These are phyloP conservation scores for Boletus rubropictus DNA, from an alignment of 768 basidiomycete genomes.

Conservation along the genomic window DNA sequence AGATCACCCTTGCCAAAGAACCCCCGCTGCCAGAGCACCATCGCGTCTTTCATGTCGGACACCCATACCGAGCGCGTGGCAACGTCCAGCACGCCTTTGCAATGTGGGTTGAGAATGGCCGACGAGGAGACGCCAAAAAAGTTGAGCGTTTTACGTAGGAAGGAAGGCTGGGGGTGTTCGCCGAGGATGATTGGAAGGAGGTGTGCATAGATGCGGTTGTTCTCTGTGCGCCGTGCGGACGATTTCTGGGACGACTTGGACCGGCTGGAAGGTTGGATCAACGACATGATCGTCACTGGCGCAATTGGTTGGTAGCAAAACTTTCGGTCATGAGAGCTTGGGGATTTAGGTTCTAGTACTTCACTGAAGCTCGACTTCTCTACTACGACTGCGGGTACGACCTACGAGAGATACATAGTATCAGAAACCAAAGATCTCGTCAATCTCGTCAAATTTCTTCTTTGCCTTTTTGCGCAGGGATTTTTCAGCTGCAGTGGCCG, in stretches of 20 bases:
- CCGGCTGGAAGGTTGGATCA: constrained; percentile 38
- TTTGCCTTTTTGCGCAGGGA: constrained; percentile 12
- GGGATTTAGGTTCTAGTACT: too few species aligned
- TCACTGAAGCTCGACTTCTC: too few species aligned
- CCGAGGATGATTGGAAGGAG: constrained; percentile 60
- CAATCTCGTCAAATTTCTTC: constrained; percentile 24
- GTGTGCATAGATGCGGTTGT: constrained; percentile 61
- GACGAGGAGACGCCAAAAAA: constrained; percentile 50
- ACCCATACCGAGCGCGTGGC: constrained; percentile 89
- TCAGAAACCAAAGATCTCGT: constrained; percentile 25
- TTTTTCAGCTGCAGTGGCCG: neutral
- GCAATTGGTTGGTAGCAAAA: neutral
- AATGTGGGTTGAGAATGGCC: constrained; percentile 65
- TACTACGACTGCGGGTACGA: neutral
- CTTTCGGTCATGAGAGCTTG: neutral
- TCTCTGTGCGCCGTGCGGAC: constrained; percentile 52
- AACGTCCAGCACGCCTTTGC: constrained; percentile 71
- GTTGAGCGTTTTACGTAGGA: constrained; percentile 42
- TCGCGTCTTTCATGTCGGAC: constrained; percentile 52
- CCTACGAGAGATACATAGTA: neutral
- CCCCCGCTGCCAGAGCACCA: constrained; percentile 78
- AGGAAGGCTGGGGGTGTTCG: constrained; percentile 35
- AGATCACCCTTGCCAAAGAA: constrained; percentile 98
- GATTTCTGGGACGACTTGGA: constrained; percentile 42
- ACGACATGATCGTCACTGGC: constrained; percentile 38